phyloP scores from a whole-genome alignment of 2,329 filamentous ascomycete species.

The Clarireedia homoeocarpa region DNA sequence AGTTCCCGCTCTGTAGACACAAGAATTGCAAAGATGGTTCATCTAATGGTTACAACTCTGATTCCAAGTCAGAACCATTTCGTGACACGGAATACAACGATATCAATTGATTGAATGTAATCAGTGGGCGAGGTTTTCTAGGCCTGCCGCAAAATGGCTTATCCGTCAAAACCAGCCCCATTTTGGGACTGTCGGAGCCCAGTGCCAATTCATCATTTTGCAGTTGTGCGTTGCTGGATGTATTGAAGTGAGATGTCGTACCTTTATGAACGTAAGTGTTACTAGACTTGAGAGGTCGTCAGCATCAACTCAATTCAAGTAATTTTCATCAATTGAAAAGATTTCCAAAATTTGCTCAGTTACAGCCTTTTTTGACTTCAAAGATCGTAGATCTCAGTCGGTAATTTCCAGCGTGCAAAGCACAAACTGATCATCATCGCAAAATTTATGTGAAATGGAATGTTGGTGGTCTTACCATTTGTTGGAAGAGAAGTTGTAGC shows the following conservation, averaged over 20 bases:
- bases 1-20: too few species aligned
- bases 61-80: conserved; percentile 2
- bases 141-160: conserved; percentile 91
- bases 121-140: conserved; percentile 99
- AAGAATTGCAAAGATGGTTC: too few species aligned
- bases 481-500: background rate
- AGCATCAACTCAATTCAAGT: background rate
- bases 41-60: background rate
- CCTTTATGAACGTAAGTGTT: conserved; percentile 7
- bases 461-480: background rate
- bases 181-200: conserved; percentile 70
- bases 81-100: background rate
- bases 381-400: conserved; percentile 66
- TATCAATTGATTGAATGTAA: conserved; percentile 22
- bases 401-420: conserved; percentile 80
- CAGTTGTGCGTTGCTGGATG: conserved; percentile 11
- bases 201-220: conserved; percentile 86
- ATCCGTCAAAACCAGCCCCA: conserved; percentile 59
- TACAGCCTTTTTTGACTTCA: conserved; percentile 84
- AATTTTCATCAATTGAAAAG: conserved; percentile 3
- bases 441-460: background rate
- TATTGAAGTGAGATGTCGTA: conserved; percentile 8
- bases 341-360: conserved; percentile 49
- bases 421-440: conserved; percentile 31
- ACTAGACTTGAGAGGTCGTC: background rate